A percentile compares a stretch with the other conserved stretches of the same genome.
These are phyloP conservation scores for Penicillium thymicola DNA, from an alignment of 2,329 filamentous ascomycete species.

Conservation along the genomic window DNA sequence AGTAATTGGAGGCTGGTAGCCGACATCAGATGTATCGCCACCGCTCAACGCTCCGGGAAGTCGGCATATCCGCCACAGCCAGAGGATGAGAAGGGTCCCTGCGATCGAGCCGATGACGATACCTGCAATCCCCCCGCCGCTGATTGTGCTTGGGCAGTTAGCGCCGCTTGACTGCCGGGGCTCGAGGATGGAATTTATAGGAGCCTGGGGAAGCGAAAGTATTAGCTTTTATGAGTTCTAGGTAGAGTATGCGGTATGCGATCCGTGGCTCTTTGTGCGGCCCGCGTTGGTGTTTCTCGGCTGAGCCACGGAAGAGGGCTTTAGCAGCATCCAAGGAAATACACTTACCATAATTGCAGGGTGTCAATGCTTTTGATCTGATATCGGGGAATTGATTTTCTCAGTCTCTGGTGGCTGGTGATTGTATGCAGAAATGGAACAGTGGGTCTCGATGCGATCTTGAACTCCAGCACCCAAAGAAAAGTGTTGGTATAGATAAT, in stretches of 20 bases:
- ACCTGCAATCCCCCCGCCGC: conserved; percentile 38
- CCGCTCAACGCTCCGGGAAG: conserved; percentile 22
- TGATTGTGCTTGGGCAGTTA: conserved; percentile 31
- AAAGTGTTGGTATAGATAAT: neutral
- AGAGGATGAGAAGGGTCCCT: conserved; percentile 36
- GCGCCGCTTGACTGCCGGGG: conserved; percentile 21
- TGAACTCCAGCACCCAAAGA: neutral
- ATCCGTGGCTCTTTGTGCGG: conserved; percentile 12
- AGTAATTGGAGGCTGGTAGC: conserved; percentile 21
- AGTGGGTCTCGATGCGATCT: conserved; percentile 4
- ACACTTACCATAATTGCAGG: conserved; percentile 7
- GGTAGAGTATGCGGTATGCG: neutral
- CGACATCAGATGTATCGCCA: conserved; percentile 24
- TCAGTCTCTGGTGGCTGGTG: neutral
- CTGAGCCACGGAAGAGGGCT: conserved; percentile 1
- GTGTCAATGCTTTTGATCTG: neutral
- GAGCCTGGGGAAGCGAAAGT: conserved; percentile 15
- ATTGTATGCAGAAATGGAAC: neutral
- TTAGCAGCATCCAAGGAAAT: neutral
- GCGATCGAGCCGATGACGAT: conserved; percentile 42
- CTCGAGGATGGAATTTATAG: conserved; percentile 13
- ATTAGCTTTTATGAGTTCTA: neutral
- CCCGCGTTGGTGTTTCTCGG: neutral
- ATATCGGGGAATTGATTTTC: neutral
- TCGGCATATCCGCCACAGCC: conserved; percentile 33